These are phyloP conservation scores for Sungouiozyma ichnusensis DNA, from an alignment of 805 yeast genomes.

Conservation along the genomic window DNA sequence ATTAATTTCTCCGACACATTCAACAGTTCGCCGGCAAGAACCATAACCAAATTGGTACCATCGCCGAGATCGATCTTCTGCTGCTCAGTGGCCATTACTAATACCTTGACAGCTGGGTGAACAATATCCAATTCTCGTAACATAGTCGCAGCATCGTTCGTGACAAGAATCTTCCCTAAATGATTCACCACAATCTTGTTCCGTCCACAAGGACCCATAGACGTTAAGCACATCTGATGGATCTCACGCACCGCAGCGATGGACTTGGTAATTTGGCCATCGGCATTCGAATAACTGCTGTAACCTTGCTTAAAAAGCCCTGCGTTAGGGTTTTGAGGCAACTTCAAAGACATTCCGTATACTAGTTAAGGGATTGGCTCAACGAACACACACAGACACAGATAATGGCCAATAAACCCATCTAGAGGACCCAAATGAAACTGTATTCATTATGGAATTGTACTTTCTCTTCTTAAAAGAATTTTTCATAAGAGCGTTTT, in stretches of 20 bases:
- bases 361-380: background rate
- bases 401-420: no score
- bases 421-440: no score
- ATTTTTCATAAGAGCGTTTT: background rate
- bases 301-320: conserved; percentile 95
- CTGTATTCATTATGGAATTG: background rate
- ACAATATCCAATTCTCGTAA: conserved; percentile 85
- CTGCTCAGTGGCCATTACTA: conserved; percentile 94
- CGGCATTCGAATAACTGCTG: conserved; percentile 74
- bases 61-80: conserved; percentile 98
- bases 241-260: conserved; percentile 92
- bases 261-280: conserved; percentile 89
- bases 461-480: background rate
- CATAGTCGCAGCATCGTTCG: conserved; percentile 98
- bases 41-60: conserved; percentile 81
- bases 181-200: conserved; percentile 91
- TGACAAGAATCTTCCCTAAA: conserved; percentile 74
- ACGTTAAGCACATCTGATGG: conserved; percentile 81
- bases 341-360: conserved; percentile 63
- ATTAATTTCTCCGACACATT: conserved; percentile 78
- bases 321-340: conserved; percentile 87
- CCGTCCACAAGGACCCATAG: conserved; percentile 96
- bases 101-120: conserved; percentile 92
- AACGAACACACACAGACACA: background rate
- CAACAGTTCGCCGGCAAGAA: conserved; percentile 86